These are phyloP conservation scores for Sanghuangporus weigelae DNA, from an alignment of 1,284 basidiomycete species.

Conservation along the genomic window DNA sequence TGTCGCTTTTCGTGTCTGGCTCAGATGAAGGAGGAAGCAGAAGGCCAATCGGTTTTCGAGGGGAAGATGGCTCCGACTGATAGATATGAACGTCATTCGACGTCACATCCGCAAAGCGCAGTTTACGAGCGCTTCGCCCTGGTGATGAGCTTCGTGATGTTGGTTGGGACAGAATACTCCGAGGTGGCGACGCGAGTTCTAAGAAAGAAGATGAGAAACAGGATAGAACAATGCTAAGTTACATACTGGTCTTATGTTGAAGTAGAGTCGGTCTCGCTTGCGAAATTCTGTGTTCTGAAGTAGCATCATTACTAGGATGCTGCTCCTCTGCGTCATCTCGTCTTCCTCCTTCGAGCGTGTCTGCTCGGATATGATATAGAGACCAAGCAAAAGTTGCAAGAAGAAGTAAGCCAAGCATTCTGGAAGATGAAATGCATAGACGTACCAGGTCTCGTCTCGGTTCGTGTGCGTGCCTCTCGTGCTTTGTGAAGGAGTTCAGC, in stretches of 20 bases:
- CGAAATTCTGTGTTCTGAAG: background rate
- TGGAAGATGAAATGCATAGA: background rate
- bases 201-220: conserved; percentile 31
- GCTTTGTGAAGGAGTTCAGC: conserved; percentile 32
- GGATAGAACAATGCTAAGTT: background rate
- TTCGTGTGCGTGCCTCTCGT: conserved; percentile 23
- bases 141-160: conserved; percentile 27
- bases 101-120: conserved; percentile 52
- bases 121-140: conserved; percentile 27
- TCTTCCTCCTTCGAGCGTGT: background rate
- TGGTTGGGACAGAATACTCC: conserved; percentile 35
- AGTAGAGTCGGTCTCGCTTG: conserved; percentile 8
- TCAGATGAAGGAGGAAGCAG: conserved; percentile 51
- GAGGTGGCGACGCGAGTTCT: conserved; percentile 40
- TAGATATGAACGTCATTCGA: conserved; percentile 64
- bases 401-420: conserved; percentile 5
- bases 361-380: background rate
- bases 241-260: conserved; percentile 6
- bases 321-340: background rate
- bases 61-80: conserved; percentile 72
- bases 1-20: conserved; percentile 27
- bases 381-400: background rate
- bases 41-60: conserved; percentile 41
- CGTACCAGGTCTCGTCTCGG: background rate
- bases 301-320: background rate